Evolutionary conservation across 2,329 filamentous ascomycete genomes (phyloP), one percentile per base, ranked within the genome.

Genomic region (Geosmithia putterillii): DNA sequence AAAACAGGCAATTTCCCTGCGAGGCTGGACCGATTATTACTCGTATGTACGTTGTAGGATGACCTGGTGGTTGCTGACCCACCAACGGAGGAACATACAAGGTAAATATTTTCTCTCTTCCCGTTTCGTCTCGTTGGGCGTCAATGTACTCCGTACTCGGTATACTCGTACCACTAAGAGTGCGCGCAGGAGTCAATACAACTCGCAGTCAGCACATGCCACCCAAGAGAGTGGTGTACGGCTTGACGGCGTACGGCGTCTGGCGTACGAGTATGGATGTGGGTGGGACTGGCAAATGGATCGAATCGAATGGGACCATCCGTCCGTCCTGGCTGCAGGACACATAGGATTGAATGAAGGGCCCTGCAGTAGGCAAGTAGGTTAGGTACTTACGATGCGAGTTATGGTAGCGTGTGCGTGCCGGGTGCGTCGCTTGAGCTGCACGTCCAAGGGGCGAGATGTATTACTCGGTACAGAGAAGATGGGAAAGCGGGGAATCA

Each of bases 91-190:
- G 17, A 40, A 40, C 20, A 35, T 35, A n/a, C 36, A 40, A 10
- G 22, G 17, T 22, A 40, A 35, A 35, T 35, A n/a, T 42, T 36
- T 42, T 34, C 17, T 22, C 25, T 42, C 40, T 42, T 34, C 40
- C 40, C 21, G 40, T 36, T 34, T 42, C 6, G 32, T 36, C n/a
- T n/a, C 34, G 25, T 15, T 20, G 18, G 17, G 37, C 37, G 35
- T 20, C 28, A 32, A 32, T 32, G 10, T 32, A 12, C 23, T 25
- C 23, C 23, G 10, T 25, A 6, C 6, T 25, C n/a, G n/a, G n/a
- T n/a, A n/a, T n/a, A n/a, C n/a, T n/a, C n/a, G n/a, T n/a, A n/a
- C n/a, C n/a, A n/a, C n/a, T n/a, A n/a, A n/a, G n/a, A n/a, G n/a
- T n/a, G n/a, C n/a, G n/a, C n/a, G n/a, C n/a, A n/a, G n/a, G n/a